Evolutionary conservation across 2,329 filamentous ascomycete species (phyloP), one percentile per base, ranked within the genome.

Genomic region (Neonectria magnoliae): DNA sequence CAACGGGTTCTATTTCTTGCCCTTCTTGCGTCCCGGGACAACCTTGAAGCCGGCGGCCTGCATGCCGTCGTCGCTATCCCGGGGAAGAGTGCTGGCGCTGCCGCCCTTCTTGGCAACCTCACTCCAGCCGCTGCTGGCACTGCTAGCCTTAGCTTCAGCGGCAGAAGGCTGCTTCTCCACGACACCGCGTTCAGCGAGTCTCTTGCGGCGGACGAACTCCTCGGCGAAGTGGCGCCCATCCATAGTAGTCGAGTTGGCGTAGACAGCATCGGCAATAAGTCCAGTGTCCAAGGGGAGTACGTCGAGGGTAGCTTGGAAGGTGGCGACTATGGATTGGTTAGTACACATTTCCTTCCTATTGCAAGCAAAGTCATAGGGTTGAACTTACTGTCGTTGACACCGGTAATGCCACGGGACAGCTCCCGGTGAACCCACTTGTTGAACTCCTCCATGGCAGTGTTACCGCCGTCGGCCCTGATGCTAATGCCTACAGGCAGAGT

Each of bases 51-150:
- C 88, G 10, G 90, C 86, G 42, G 73, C 81, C 71, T 80, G 84
- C 71, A 82, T 80, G 14, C 74, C 74, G 71, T 80, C 74, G 78
- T 76, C 77, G 77, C 71, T 81, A 33, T 86, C 85, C 66, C 83
- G 84, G 55, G 66, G 60, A 57, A 73, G 71, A n/a, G 42, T 64
- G 56, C 66, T 68, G 53, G 78, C 77, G 60, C 82, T 81, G 53
- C 82, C 81, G 53, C 92, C 91, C 85, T 98, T 98, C 90, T 98
- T 98, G 1, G 96, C 96, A 57, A 99, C 96, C 81, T 98, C 96
- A 72, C 87, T 97, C 96, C 96, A 99, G 20, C 95, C 95, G 60
- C 92, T 90, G 27, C 84, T 82, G 27, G 81, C 75, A 54, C 80
- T 68, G 78, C 82, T 66, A 73, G 79, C 61, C 75, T 85, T 76